Evolutionary conservation across 441 rosid genomes (phyloP).

Genomic region (Mallotus japonicus): DNA sequence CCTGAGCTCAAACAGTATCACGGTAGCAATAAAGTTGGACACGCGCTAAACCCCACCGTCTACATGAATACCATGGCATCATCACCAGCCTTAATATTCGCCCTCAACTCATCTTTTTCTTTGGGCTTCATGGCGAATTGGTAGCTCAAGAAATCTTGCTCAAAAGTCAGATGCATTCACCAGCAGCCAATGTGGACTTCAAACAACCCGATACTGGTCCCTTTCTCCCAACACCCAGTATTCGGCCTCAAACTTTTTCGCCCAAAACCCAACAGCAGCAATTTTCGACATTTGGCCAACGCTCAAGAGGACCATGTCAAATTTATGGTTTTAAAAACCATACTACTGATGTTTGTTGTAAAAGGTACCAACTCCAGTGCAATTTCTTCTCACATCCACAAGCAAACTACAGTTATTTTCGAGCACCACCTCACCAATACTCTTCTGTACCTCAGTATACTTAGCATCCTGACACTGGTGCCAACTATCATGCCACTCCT

Average conservation of each 20-base stretch:
- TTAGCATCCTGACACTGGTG: not conserved
- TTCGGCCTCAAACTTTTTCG: not conserved
- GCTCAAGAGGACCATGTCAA: not conserved
- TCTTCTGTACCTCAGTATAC: not conserved
- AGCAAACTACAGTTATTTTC: too few species aligned
- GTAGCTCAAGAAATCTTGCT: not conserved
- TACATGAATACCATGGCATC: not conserved
- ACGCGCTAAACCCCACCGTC: too few species aligned
- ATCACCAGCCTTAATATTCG: not conserved
- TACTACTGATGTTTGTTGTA: too few species aligned
- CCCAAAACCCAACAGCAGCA: too few species aligned
- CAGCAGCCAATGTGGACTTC: not conserved
- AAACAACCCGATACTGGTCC: not conserved
- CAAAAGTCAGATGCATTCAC: not conserved
- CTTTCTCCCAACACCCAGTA: not conserved
- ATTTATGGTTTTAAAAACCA: not conserved
- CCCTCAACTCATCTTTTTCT: too few species aligned
- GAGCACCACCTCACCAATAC: too few species aligned
- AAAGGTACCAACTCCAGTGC: too few species aligned
- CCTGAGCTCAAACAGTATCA: not conserved
- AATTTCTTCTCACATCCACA: too few species aligned
- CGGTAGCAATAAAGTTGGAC: too few species aligned
- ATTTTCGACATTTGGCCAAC: too few species aligned
- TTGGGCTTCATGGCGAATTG: not conserved
- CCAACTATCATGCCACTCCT: not conserved